Percentiles rank a stretch among this genome's conserved stretches.
phyloP scores from a whole-genome alignment of 2,329 filamentous ascomycete species.

The Aureobasidium zeae region DNA sequence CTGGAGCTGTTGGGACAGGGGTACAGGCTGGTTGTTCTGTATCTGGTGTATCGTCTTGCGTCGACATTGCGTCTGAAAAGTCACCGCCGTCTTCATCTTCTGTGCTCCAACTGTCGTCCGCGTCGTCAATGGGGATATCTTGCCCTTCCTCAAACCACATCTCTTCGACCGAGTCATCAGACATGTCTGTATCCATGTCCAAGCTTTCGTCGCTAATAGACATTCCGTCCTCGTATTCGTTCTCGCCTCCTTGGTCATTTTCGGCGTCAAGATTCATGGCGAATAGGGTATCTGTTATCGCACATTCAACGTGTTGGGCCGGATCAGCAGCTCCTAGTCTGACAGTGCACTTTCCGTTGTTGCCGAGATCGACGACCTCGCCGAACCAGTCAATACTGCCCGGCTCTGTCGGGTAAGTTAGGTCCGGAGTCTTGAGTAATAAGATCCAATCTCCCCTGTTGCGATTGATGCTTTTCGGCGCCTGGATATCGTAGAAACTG shows the following conservation, averaged over 20 bases:
- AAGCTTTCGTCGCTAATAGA: constrained; percentile 6
- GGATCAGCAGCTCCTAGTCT: constrained; percentile 43
- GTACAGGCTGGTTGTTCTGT: constrained; percentile 1
- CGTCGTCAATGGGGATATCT: constrained; percentile 13
- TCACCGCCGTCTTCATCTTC: constrained; percentile 13
- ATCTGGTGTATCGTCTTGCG: neutral
- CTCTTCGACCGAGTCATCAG: neutral
- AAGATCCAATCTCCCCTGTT: constrained; percentile 46
- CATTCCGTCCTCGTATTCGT: too few relatives aligned
- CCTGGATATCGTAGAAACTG: constrained; percentile 50
- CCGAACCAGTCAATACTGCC: constrained; percentile 43
- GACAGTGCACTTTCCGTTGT: constrained; percentile 46
- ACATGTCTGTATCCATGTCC: constrained; percentile 7
- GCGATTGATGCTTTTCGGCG: constrained; percentile 40
- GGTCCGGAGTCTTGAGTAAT: constrained; percentile 27
- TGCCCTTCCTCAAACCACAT: constrained; percentile 14
- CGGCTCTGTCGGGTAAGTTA: constrained; percentile 1
- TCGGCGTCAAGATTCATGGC: constrained; percentile 2
- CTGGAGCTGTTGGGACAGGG: constrained; percentile 15
- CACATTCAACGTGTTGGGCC: constrained; percentile 39
- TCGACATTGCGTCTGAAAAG: neutral
- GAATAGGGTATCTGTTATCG: constrained; percentile 3
- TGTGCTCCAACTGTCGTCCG: constrained; percentile 18
- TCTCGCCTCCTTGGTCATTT: neutral
- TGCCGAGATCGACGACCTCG: constrained; percentile 45